A percentile compares a stretch with the other conserved stretches of the same genome.
phyloP scores from a whole-genome alignment of 2,329 filamentous ascomycete species.

The Aspergillus sp. region DNA sequence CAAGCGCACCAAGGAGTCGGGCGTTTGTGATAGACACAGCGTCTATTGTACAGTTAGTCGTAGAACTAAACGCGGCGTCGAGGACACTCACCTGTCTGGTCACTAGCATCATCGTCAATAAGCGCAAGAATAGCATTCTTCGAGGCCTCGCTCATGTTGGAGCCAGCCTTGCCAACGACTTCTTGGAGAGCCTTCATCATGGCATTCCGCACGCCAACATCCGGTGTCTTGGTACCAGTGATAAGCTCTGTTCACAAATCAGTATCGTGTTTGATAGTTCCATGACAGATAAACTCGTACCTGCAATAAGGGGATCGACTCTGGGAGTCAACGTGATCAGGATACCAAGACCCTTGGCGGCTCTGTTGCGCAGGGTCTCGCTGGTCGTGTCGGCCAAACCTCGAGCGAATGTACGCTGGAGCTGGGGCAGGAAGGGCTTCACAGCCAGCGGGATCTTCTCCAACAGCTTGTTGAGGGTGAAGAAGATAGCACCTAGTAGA shows the following conservation, averaged over 20 bases:
- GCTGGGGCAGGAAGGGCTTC: conserved; percentile 93
- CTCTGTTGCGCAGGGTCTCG: conserved; percentile 79
- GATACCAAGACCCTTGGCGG: conserved; percentile 90
- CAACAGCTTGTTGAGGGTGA: conserved; percentile 89
- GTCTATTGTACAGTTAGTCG: conserved; percentile 37
- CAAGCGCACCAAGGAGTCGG: conserved; percentile 81
- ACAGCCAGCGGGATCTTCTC: conserved; percentile 95
- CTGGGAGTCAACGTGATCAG: conserved; percentile 93
- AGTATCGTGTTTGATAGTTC: conserved; percentile 3
- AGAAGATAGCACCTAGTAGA: conserved; percentile 72
- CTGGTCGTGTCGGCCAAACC: conserved; percentile 90
- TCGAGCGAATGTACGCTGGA: conserved; percentile 96
- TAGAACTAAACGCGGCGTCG: neutral
- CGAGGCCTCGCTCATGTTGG: conserved; percentile 91
- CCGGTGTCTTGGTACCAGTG: conserved; percentile 87
- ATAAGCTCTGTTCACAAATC: conserved; percentile 65
- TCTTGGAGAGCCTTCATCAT: conserved; percentile 98
- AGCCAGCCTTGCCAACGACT: conserved; percentile 90
- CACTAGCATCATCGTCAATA: conserved; percentile 80
- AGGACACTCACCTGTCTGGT: conserved; percentile 59
- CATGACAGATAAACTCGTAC: conserved; percentile 23
- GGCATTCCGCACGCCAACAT: conserved; percentile 82
- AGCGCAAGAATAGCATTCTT: conserved; percentile 79
- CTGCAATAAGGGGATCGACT: conserved; percentile 84
- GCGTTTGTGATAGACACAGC: conserved; percentile 86